Conservation (phyloP, 495 filamentous ascomycete genomes). For the Trichoderma orchidacearum region DNA sequence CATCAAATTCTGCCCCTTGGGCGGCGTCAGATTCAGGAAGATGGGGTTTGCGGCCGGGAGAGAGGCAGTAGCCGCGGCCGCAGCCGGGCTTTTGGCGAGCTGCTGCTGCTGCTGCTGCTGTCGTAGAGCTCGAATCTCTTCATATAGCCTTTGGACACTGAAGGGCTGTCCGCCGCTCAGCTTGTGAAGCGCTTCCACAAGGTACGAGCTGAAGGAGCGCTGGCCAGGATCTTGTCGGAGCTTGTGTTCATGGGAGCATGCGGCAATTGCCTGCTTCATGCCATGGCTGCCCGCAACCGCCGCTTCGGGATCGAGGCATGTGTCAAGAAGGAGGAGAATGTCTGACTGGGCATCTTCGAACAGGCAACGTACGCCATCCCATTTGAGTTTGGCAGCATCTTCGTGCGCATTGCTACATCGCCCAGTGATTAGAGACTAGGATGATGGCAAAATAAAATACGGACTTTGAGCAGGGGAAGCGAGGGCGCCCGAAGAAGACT, state of each 20-base stretch:
- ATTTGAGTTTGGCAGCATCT: constrained; percentile 29
- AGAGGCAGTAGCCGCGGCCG: constrained; percentile 19
- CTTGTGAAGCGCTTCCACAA: constrained; percentile 32
- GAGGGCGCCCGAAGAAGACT: constrained; percentile 8
- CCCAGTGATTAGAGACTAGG: neutral
- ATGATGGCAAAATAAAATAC: constrained; percentile 3
- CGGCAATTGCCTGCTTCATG: constrained; percentile 41
- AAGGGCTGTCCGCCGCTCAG: constrained; percentile 31
- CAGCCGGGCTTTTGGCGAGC: constrained; percentile 10
- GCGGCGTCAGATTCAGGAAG: constrained; percentile 32
- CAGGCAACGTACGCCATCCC: constrained; percentile 34
- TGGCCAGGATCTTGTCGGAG: constrained; percentile 19
- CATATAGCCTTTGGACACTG: constrained; percentile 31
- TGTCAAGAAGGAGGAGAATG: constrained; percentile 33
- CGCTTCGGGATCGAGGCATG: constrained; percentile 28
- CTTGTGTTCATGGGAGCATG: constrained; percentile 34
- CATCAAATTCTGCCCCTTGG: constrained; percentile 30
- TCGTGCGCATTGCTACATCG: constrained; percentile 22
- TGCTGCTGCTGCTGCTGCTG: constrained; percentile 25
- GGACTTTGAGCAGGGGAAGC: neutral
- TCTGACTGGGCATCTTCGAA: constrained; percentile 37
- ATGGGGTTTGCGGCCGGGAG: constrained; percentile 25
- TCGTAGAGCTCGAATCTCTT: constrained; percentile 29
- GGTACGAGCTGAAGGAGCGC: constrained; percentile 34
- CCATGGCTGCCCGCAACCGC: constrained; percentile 27